Evolutionary conservation across 1,284 basidiomycete genomes (phyloP).

Genomic region (Ceratobasidium sp.): DNA sequence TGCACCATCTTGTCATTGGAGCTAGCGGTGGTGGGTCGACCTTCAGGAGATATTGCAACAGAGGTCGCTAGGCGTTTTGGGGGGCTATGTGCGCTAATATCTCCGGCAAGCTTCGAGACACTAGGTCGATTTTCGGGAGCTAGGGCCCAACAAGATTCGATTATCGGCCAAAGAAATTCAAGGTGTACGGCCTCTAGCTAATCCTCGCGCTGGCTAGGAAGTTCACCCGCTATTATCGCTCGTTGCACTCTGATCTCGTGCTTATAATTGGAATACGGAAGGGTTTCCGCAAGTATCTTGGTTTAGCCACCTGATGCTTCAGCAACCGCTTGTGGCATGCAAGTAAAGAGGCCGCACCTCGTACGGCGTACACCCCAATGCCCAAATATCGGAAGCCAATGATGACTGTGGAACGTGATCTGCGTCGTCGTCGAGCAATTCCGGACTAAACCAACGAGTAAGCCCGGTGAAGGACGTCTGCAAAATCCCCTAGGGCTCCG

Average conservation of each 20-base stretch:
- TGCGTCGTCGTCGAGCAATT: background rate
- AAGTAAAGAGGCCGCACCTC: background rate
- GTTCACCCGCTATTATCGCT: background rate
- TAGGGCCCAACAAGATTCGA: background rate
- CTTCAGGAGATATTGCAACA: no score
- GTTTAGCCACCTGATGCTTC: background rate
- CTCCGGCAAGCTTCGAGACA: background rate
- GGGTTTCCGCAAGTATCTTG: background rate
- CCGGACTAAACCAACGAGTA: constrained; percentile 11
- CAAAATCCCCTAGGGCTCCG: no score
- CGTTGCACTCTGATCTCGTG: background rate
- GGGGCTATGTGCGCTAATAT: background rate
- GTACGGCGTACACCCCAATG: constrained; percentile 7
- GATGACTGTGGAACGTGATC: background rate
- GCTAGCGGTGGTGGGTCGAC: no score
- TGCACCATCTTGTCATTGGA: no score
- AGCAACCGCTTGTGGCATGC: background rate
- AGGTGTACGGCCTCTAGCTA: no score
- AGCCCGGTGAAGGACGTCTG: background rate
- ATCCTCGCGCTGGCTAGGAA: background rate
- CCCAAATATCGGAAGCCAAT: background rate
- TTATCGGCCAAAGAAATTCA: constrained; percentile 4
- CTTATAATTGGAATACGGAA: background rate
- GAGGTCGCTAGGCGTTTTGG: background rate
- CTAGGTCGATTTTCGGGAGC: background rate